These are phyloP conservation scores for Magnusiomyces paraingens DNA, from an alignment of 1,139 yeast species.

Conservation along the genomic window DNA sequence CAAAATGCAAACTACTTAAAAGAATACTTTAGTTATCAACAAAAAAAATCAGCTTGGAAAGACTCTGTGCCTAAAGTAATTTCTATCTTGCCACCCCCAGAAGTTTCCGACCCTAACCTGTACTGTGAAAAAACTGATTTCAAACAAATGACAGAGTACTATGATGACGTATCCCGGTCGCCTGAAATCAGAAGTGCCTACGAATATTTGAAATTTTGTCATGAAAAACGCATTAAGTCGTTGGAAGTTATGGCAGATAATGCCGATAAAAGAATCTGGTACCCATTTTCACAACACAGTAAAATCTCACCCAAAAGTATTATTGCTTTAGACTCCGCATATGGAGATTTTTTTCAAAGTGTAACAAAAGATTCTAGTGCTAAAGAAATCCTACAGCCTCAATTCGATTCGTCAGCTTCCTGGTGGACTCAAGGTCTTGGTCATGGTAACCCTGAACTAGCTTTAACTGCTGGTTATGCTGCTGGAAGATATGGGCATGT, in stretches of 20 bases:
- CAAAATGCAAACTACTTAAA: constrained; percentile 23
- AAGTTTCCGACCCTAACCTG: constrained; percentile 4
- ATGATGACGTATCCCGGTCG: constrained; percentile 15
- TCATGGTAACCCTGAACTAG: constrained; percentile 25
- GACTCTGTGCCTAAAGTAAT: constrained; percentile 6
- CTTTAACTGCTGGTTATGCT: constrained; percentile 27
- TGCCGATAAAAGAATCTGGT: constrained; percentile 26
- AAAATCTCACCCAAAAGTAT: constrained; percentile 20
- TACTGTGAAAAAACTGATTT: constrained; percentile 13
- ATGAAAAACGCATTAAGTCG: constrained; percentile 16
- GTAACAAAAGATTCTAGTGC: constrained; percentile 4
- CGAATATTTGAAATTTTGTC: constrained; percentile 16
- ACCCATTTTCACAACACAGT: constrained; percentile 29
- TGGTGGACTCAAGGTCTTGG: constrained; percentile 33
- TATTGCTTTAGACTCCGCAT: constrained; percentile 27
- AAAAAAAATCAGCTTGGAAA: neutral
- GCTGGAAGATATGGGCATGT: constrained; percentile 30
- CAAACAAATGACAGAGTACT: constrained; percentile 21
- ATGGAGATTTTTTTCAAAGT: constrained; percentile 23
- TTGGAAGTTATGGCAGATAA: constrained; percentile 20
- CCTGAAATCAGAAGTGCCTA: constrained; percentile 14
- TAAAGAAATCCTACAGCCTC: constrained; percentile 9
- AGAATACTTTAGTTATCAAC: constrained; percentile 18
- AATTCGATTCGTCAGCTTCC: constrained; percentile 29
- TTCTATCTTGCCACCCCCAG: constrained; percentile 20